Conservation (phyloP, 345 rosid genomes). For the Odontarrhena argentea region DNA sequence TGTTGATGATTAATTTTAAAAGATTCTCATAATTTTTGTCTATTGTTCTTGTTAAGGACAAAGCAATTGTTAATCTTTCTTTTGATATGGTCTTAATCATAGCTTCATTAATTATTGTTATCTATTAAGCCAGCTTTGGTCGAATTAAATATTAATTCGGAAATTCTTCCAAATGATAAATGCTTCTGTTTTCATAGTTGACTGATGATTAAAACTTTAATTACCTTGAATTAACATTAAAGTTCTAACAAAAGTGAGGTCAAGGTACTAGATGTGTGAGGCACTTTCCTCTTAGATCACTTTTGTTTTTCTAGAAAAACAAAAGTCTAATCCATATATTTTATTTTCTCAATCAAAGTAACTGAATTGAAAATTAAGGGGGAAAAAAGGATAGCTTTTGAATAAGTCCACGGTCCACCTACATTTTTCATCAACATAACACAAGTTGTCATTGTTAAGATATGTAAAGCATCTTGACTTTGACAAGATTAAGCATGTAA, state of each 20-base stretch:
- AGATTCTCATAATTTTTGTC: background rate
- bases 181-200: constrained; percentile 13
- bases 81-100: constrained; percentile 19
- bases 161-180: background rate
- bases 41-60: background rate
- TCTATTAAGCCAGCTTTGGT: constrained; percentile 9
- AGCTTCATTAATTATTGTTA: background rate
- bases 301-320: background rate
- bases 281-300: constrained; percentile 10
- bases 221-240: constrained; percentile 11
- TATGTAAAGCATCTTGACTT: constrained; percentile 28
- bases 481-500: constrained; percentile 11
- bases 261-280: constrained; percentile 2
- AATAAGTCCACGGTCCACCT: background rate
- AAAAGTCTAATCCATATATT: background rate
- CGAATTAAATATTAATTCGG: background rate
- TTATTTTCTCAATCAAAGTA: background rate
- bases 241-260: background rate
- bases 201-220: constrained; percentile 3
- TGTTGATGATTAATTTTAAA: background rate
- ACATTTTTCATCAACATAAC: constrained; percentile 11
- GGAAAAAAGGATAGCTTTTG: constrained; percentile 21
- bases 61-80: background rate
- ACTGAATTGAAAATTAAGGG: constrained; percentile 7
- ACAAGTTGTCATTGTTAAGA: constrained; percentile 19